Base-by-base conservation (phyloP, 768 basidiomycete genomes). In the Leccinum subtestaceum region DNA sequence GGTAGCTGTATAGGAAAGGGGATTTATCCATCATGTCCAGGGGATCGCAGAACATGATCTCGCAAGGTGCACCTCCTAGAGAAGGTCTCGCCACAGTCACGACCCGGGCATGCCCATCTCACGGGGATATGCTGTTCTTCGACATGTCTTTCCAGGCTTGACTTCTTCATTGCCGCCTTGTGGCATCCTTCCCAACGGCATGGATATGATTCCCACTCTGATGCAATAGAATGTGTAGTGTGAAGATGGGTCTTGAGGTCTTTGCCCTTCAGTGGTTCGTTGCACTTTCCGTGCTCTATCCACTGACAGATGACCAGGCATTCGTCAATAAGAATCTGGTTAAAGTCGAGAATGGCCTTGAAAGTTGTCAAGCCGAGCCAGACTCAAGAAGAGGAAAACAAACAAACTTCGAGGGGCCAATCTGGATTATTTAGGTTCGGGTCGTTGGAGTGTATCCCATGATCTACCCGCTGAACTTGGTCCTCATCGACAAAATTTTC, bases 101-200 rank as follows among this genome's bases (percentile, higher is more conserved):
- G 34, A 36, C 34, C 0, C 0, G 56, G 59, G 9, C 66, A 67
- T 0, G 56, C 49, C 66, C 67, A 68, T 11, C 5, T 57, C 2
- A 15, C 55, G 0, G 63, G 55, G 12, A 63, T 8, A 25, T 67
- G 66, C 2, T 51, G 57, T 1, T 68, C 67, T 0, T 9, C 48
- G 2, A 52, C 1, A 15, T 67, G 67, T 0, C 67, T 43, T 10
- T 59, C 57, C 4, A 67, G 59, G 29, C 55, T 59, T 0, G 60
- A 5, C 31, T 2, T 60, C 46, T 2, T 49, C 67, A 69, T 64
- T 1, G 48, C 40, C 2, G 0, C 0, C 10, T 1, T 40, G 9
- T 1, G 0, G 52, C 67, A 68, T 13, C 0, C 52, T 1, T 31
- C 0, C 67, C 67, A 68, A 4, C 2, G 45, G 31, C 67, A 68